A percentile compares a stretch with the other conserved stretches of the same genome.
These are phyloP conservation scores for Dissophora ornata DNA, from an alignment of 192 early-diverging fungal species.

Conservation along the genomic window DNA sequence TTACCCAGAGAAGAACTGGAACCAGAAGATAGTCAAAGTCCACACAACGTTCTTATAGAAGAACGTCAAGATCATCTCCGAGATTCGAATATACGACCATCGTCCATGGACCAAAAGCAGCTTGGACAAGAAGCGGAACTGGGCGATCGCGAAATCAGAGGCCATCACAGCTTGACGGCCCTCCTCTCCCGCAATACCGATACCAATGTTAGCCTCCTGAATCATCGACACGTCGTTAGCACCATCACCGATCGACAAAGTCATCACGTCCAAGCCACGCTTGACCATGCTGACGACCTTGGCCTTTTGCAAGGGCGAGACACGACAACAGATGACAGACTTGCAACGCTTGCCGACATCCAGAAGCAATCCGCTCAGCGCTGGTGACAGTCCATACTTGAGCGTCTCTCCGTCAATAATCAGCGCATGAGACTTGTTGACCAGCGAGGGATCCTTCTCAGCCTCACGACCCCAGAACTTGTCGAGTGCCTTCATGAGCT, in stretches of 20 bases:
- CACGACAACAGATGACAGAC: conserved; percentile 95
- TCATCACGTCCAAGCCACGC: conserved; percentile 83
- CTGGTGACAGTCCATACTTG: conserved; percentile 75
- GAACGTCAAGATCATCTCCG: conserved; percentile 91
- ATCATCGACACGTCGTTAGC: conserved; percentile 99
- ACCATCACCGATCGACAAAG: conserved; percentile 92
- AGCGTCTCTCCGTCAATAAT: conserved; percentile 96
- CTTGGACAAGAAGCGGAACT: conserved; percentile 88
- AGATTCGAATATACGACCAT: conserved; percentile 88
- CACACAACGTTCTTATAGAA: conserved; percentile 97
- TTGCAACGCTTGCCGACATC: conserved; percentile 82
- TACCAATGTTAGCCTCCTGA: conserved; percentile 94
- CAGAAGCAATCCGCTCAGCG: conserved; percentile 69
- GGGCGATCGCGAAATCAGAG: conserved; percentile 91
- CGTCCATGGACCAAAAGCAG: conserved; percentile 93
- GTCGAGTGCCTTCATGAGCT: conserved; percentile 74
- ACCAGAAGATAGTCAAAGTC: conserved; percentile 91
- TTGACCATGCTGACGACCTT: conserved; percentile 93
- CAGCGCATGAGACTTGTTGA: conserved; percentile 65
- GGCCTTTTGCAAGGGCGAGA: conserved; percentile 96
- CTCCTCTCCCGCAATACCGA: conserved; percentile 95
- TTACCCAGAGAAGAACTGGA: conserved; percentile 86
- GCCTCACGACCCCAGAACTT: conserved; percentile 59
- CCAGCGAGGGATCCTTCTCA: conserved; percentile 45
- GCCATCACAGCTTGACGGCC: conserved; percentile 95